These are phyloP conservation scores for Cylindrodendrum hubeiense DNA, from an alignment of 2,329 filamentous ascomycete species.

Conservation along the genomic window DNA sequence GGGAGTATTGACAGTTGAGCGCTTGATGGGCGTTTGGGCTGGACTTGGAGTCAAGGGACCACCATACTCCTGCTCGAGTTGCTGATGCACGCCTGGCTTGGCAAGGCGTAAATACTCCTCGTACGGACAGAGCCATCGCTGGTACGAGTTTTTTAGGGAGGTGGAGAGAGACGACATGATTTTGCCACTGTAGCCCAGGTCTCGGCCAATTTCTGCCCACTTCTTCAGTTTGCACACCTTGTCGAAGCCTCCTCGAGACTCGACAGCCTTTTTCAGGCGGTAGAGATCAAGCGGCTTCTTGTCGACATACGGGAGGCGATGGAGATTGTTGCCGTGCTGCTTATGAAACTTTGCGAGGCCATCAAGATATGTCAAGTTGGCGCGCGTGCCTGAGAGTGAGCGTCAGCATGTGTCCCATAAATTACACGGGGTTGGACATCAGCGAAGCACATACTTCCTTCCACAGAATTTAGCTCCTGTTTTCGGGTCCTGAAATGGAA, in stretches of 20 bases:
- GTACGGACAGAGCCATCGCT: slow-evolving; percentile 96
- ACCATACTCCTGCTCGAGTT: slow-evolving; percentile 92
- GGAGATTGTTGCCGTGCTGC: slow-evolving; percentile 93
- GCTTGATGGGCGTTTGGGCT: slow-evolving; percentile 77
- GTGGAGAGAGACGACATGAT: slow-evolving; percentile 99
- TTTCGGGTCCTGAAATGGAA: slow-evolving; percentile 98
- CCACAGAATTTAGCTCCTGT: slow-evolving; percentile 96
- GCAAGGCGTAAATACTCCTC: slow-evolving; percentile 93
- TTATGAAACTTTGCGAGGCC: slow-evolving; percentile 97
- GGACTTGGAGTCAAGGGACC: slow-evolving; percentile 87
- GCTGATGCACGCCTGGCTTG: slow-evolving; percentile 96
- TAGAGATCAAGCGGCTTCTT: slow-evolving; percentile 97
- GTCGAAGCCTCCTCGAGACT: slow-evolving; percentile 93
- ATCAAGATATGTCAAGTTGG: slow-evolving; percentile 96
- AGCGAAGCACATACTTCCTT: slow-evolving; percentile 81
- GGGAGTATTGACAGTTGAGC: slow-evolving; percentile 70
- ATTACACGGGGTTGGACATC: slow-evolving; percentile 1
- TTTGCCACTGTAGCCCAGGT: slow-evolving; percentile 97
- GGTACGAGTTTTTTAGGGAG: slow-evolving; percentile 97
- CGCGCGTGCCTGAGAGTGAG: slow-evolving; percentile 79
- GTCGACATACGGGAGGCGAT: slow-evolving; percentile 94
- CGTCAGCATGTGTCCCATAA: slow-evolving; percentile 47
- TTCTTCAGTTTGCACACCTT: slow-evolving; percentile 98
- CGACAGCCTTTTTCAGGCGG: slow-evolving; percentile 95
- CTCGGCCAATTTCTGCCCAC: slow-evolving; percentile 98